Conservation (phyloP, 2,329 filamentous ascomycete species). For the Cytospora piceicola region DNA sequence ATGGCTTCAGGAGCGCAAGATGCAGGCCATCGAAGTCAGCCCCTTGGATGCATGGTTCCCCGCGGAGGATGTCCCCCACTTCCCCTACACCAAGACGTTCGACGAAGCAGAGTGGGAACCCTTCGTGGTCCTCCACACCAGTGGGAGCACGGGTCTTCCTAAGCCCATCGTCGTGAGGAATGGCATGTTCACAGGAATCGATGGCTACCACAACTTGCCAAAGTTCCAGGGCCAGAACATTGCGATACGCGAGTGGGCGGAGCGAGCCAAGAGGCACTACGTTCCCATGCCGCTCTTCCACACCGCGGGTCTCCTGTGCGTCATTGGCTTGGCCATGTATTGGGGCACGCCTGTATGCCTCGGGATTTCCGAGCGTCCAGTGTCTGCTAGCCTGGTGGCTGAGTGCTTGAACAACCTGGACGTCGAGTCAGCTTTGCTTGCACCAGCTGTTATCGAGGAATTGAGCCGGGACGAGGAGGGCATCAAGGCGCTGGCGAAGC, state of each 20-base stretch:
- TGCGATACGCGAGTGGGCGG: constrained; percentile 9
- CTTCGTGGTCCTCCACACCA: constrained; percentile 48
- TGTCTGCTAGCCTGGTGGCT: constrained; percentile 41
- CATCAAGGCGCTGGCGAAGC: constrained; percentile 38
- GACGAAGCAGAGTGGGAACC: constrained; percentile 49
- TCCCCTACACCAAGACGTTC: constrained; percentile 47
- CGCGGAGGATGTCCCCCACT: constrained; percentile 39
- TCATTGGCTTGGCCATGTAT: constrained; percentile 38
- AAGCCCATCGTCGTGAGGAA: constrained; percentile 48
- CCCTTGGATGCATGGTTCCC: constrained; percentile 43
- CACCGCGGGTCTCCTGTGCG: constrained; percentile 40
- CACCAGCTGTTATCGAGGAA: constrained; percentile 50
- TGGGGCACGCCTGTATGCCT: constrained; percentile 39
- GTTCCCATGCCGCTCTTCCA: constrained; percentile 46
- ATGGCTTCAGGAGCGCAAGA: constrained; percentile 44
- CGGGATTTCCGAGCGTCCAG: constrained; percentile 39
- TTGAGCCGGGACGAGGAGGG: constrained; percentile 42
- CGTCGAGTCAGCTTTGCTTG: constrained; percentile 38
- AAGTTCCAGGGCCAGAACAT: constrained; percentile 30
- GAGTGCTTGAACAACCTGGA: constrained; percentile 39
- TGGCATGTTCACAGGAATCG: constrained; percentile 43
- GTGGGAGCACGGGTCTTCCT: constrained; percentile 51
- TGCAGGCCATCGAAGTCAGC: constrained; percentile 44
- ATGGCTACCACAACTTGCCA: constrained; percentile 38
- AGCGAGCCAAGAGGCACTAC: constrained; percentile 17